phyloP scores from a whole-genome alignment of 2,329 filamentous ascomycete species.

The Lachnellula subtilissima region DNA sequence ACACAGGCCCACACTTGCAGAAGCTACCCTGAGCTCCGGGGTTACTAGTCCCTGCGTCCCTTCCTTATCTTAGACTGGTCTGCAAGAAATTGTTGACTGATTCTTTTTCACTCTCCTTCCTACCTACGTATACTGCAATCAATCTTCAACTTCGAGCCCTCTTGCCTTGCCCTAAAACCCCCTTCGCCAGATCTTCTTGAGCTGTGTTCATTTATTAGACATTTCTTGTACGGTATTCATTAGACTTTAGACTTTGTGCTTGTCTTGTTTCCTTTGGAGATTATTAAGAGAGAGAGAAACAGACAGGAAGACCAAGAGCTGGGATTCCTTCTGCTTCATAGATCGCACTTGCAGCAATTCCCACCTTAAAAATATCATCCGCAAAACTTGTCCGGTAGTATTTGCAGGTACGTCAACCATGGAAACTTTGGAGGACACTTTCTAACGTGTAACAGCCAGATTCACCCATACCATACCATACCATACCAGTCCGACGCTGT shows the following conservation, averaged over 20 bases:
- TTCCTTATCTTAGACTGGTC: constrained; percentile 1
- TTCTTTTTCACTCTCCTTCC: not conserved
- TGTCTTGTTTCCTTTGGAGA: constrained; percentile 11
- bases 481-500: not conserved
- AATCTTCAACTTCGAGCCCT: too few relatives aligned
- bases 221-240: constrained; percentile 8
- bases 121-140: constrained; percentile 6
- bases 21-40: constrained; percentile 6
- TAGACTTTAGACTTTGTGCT: constrained; percentile 11
- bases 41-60: too few relatives aligned
- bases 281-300: constrained; percentile 4
- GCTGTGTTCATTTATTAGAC: constrained; percentile 14
- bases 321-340: constrained; percentile 20
- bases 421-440: not conserved
- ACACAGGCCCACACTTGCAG: not conserved
- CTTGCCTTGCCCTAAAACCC: constrained; percentile 1
- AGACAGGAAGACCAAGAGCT: constrained; percentile 30
- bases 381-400: not conserved
- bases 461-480: not conserved
- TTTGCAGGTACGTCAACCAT: not conserved
- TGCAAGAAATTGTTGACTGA: constrained; percentile 4
- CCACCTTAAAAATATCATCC: not conserved
- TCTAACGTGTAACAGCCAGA: not conserved
- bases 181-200: constrained; percentile 13
- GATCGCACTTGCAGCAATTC: not conserved